Evolutionary conservation across 345 rosid genomes (phyloP).

Genomic region (Ricinus communis): DNA sequence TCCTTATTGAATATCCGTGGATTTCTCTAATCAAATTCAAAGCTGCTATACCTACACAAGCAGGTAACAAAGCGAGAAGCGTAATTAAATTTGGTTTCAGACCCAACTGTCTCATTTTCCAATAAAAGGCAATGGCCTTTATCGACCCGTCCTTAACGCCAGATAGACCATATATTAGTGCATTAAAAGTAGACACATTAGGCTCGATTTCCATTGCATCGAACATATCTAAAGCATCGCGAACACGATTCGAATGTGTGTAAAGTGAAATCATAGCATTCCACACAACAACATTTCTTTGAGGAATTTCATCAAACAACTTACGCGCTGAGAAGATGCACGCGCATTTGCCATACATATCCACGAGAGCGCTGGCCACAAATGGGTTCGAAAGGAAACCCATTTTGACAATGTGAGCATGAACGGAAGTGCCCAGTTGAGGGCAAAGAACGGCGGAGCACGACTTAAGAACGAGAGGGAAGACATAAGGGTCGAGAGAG

Average conservation of each 20-base stretch:
- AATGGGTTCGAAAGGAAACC: conserved; percentile 47
- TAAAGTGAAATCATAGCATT: conserved; percentile 56
- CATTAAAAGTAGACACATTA: conserved; percentile 50
- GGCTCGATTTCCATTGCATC: conserved; percentile 51
- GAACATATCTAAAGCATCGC: conserved; percentile 41
- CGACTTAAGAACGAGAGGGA: conserved; percentile 61
- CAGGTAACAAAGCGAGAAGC: conserved; percentile 54
- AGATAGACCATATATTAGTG: conserved; percentile 44
- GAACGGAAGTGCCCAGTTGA: conserved; percentile 43
- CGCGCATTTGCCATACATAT: conserved; percentile 53
- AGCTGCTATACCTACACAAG: conserved; percentile 42
- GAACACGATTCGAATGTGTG: conserved; percentile 31
- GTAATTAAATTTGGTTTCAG: conserved; percentile 60
- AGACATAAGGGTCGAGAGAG: conserved; percentile 56
- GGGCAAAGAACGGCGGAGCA: conserved; percentile 50
- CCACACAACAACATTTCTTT: conserved; percentile 53
- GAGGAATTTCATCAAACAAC: conserved; percentile 62
- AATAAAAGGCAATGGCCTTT: conserved; percentile 48
- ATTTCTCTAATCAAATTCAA: conserved; percentile 49
- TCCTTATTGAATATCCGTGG: conserved; percentile 54
- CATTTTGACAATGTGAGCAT: conserved; percentile 41
- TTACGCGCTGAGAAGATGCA: conserved; percentile 46
- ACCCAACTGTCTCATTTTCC: conserved; percentile 44
- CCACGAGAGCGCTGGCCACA: conserved; percentile 49
- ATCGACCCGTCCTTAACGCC: conserved; percentile 44